A percentile compares a stretch with the other conserved stretches of the same genome.
These are phyloP conservation scores for Macadamia integrifolia DNA, from an alignment of 164 flowering plant genomes.

Conservation along the genomic window DNA sequence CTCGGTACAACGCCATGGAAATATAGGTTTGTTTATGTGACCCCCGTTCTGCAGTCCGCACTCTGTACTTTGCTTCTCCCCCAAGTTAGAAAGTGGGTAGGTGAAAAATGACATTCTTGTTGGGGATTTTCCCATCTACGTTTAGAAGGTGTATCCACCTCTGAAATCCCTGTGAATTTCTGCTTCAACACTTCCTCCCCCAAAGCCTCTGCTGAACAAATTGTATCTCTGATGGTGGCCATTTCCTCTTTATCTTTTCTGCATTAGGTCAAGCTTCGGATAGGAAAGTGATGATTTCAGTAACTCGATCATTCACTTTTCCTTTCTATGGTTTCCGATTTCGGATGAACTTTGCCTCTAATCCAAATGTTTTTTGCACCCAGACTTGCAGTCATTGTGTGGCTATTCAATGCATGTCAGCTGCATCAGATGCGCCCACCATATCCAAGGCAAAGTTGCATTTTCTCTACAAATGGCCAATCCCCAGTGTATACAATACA, in stretches of 20 bases:
- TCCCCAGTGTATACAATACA: too few relatives aligned
- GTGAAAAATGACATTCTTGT: not conserved
- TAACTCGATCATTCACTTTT: conserved; percentile 8
- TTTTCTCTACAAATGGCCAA: too few relatives aligned
- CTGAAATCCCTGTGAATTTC: conserved; percentile 3
- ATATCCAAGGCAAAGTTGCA: too few relatives aligned
- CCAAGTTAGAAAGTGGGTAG: too few relatives aligned
- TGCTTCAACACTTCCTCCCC: not conserved
- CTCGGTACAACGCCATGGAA: too few relatives aligned
- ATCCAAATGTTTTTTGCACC: conserved; percentile 11
- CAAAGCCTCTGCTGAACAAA: not conserved
- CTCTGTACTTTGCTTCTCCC: too few relatives aligned
- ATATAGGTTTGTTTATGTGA: too few relatives aligned
- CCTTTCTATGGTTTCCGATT: conserved; percentile 11
- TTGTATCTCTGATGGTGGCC: conserved; percentile 25
- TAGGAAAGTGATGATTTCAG: conserved; percentile 5
- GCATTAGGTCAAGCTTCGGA: conserved; percentile 24
- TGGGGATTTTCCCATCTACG: not conserved
- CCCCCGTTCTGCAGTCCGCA: too few relatives aligned
- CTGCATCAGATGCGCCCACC: conserved; percentile 19
- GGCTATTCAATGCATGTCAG: conserved; percentile 28
- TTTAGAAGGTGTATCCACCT: not conserved
- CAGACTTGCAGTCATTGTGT: conserved; percentile 21
- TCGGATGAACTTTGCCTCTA: conserved; percentile 11
- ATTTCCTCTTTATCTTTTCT: conserved; percentile 29